These are phyloP conservation scores for Brassica cretica DNA, from an alignment of 345 rosid genomes.

Conservation along the genomic window DNA sequence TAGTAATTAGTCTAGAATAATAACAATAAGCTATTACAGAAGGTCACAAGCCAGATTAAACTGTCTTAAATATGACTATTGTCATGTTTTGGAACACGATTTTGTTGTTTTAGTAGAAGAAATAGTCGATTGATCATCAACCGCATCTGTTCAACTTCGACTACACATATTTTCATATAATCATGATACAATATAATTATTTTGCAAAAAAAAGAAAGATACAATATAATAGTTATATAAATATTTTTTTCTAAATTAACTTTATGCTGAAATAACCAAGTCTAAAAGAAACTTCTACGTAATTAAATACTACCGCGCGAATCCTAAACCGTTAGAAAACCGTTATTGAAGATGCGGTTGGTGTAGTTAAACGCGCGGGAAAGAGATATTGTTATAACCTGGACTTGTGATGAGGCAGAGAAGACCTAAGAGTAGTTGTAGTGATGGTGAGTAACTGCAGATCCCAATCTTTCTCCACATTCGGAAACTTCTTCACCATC, in stretches of 20 bases:
- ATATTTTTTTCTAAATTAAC: background rate
- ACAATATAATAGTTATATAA: background rate
- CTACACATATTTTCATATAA: background rate
- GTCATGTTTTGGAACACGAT: background rate
- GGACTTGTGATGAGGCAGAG: conserved; percentile 60
- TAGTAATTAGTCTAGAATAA: background rate
- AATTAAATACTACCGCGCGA: conserved; percentile 13
- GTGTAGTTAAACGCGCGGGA: background rate
- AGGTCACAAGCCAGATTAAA: background rate
- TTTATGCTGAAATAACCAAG: background rate
- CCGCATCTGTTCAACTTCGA: background rate
- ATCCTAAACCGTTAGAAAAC: background rate
- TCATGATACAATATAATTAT: background rate
- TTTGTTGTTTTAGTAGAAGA: background rate
- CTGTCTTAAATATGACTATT: background rate
- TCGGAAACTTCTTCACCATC: conserved; percentile 55
- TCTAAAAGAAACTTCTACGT: background rate
- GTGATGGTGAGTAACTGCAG: conserved; percentile 74
- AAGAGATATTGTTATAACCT: conserved; percentile 46
- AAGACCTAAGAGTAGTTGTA: conserved; percentile 50
- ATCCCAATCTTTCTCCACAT: conserved; percentile 74
- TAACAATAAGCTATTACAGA: background rate
- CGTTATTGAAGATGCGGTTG: background rate
- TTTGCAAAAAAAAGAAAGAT: background rate
- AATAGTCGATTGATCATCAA: background rate